Conservation (phyloP, 768 basidiomycete species). For the Suillus subalutaceus region DNA sequence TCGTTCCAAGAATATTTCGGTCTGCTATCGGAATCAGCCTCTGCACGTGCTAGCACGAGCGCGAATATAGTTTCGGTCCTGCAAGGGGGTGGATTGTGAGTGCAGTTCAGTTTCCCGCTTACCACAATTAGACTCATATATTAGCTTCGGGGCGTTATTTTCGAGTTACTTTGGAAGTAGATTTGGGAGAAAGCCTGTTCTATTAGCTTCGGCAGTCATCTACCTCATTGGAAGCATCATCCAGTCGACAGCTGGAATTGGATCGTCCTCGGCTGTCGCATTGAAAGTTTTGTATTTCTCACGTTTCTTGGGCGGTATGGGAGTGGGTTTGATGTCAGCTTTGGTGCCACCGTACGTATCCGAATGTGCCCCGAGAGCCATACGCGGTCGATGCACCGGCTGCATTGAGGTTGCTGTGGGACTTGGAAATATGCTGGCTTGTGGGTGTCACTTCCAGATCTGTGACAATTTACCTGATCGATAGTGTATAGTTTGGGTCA, state of each 20-base stretch:
- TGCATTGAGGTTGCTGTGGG: constrained; percentile 35
- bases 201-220: constrained; percentile 34
- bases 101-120: background rate
- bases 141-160: constrained; percentile 32
- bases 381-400: constrained; percentile 42
- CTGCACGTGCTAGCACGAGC: constrained; percentile 28
- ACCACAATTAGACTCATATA: background rate
- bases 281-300: constrained; percentile 35
- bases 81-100: constrained; percentile 40
- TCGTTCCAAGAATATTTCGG: constrained; percentile 41
- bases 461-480: background rate
- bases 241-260: constrained; percentile 37
- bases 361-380: constrained; percentile 40
- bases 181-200: constrained; percentile 38
- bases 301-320: constrained; percentile 52
- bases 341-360: constrained; percentile 41
- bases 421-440: constrained; percentile 39
- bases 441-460: constrained; percentile 23
- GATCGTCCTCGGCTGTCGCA: constrained; percentile 26
- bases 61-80: constrained; percentile 43
- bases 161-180: constrained; percentile 32
- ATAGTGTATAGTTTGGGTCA: constrained; percentile 36
- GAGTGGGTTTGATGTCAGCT: constrained; percentile 42
- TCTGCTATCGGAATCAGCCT: constrained; percentile 27
- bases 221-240: constrained; percentile 38